Percentiles rank a stretch among this genome's conserved stretches.
These are phyloP conservation scores for Metschnikowia reukaufii DNA, from an alignment of 805 yeast genomes.

Conservation along the genomic window DNA sequence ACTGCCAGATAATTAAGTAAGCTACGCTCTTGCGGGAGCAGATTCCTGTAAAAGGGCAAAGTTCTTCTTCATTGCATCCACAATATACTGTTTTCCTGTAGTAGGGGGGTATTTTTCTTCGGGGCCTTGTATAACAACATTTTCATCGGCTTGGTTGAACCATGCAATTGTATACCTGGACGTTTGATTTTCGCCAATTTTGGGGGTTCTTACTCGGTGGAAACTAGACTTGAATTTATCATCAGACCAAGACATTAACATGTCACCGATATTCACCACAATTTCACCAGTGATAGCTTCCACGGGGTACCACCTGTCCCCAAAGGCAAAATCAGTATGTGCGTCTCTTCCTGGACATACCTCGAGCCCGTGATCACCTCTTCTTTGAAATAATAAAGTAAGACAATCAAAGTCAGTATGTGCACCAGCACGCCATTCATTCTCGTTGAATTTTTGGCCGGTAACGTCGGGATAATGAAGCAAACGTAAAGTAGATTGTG, in stretches of 20 bases:
- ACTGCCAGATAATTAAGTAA: too few species aligned
- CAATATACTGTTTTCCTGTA: conserved; percentile 33
- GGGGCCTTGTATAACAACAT: conserved; percentile 19
- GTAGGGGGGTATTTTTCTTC: conserved; percentile 19
- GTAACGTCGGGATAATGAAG: conserved; percentile 32
- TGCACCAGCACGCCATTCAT: conserved; percentile 38
- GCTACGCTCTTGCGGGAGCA: background rate
- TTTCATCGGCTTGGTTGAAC: conserved; percentile 37
- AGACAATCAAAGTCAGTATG: conserved; percentile 38
- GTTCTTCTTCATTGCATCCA: conserved; percentile 34
- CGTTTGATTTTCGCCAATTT: conserved; percentile 25
- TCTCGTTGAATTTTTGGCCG: conserved; percentile 21
- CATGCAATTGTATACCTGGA: conserved; percentile 34
- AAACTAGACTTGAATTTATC: conserved; percentile 31
- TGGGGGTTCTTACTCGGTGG: conserved; percentile 34
- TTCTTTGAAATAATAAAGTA: conserved; percentile 33
- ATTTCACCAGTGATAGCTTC: conserved; percentile 33
- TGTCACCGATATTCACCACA: conserved; percentile 38
- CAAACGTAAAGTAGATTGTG: conserved; percentile 35
- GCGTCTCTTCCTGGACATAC: conserved; percentile 39
- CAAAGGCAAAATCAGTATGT: conserved; percentile 32
- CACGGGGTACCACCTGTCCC: conserved; percentile 36
- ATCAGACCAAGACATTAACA: conserved; percentile 41
- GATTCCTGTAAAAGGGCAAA: conserved; percentile 16
- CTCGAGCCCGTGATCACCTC: conserved; percentile 37